These are phyloP conservation scores for Hirschfeldia incana DNA, from an alignment of 345 rosid species.

Conservation along the genomic window DNA sequence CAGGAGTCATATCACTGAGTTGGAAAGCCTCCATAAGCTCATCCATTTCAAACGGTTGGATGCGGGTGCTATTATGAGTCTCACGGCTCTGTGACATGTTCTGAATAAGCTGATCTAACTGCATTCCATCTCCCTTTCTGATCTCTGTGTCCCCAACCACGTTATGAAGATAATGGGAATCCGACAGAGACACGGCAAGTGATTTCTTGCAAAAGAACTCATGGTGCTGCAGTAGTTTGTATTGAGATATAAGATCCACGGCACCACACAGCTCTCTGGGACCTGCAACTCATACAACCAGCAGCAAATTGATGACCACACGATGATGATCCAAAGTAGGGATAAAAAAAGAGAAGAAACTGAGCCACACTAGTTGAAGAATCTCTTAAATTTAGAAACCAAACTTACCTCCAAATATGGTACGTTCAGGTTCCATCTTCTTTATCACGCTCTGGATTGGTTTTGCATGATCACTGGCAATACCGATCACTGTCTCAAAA, in stretches of 20 bases:
- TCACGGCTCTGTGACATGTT: slow-evolving; percentile 47
- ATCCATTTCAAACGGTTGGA: slow-evolving; percentile 74
- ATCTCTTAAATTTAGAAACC: neutral
- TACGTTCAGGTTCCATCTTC: slow-evolving; percentile 39
- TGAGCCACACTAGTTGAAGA: neutral
- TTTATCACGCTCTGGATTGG: slow-evolving; percentile 1
- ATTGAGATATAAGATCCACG: slow-evolving; percentile 78
- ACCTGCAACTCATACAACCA: slow-evolving; percentile 46
- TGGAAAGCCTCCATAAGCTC: slow-evolving; percentile 77
- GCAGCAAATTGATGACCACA: neutral
- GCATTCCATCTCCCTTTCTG: slow-evolving; percentile 93
- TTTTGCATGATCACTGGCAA: slow-evolving; percentile 35
- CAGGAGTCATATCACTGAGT: slow-evolving; percentile 59
- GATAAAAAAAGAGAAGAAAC: neutral
- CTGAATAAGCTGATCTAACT: slow-evolving; percentile 72
- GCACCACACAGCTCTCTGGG: slow-evolving; percentile 82
- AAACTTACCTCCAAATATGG: slow-evolving; percentile 38
- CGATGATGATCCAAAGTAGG: neutral
- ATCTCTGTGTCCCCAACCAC: slow-evolving; percentile 85
- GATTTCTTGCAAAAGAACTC: slow-evolving; percentile 82
- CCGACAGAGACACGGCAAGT: slow-evolving; percentile 71
- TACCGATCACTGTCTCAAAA: neutral
- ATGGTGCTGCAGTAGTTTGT: slow-evolving; percentile 67
- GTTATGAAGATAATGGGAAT: slow-evolving; percentile 73
- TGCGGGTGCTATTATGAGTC: slow-evolving; percentile 36